Base-by-base conservation (phyloP, 108 stramenopile genomes). In the Fistulifera solaris region DNA sequence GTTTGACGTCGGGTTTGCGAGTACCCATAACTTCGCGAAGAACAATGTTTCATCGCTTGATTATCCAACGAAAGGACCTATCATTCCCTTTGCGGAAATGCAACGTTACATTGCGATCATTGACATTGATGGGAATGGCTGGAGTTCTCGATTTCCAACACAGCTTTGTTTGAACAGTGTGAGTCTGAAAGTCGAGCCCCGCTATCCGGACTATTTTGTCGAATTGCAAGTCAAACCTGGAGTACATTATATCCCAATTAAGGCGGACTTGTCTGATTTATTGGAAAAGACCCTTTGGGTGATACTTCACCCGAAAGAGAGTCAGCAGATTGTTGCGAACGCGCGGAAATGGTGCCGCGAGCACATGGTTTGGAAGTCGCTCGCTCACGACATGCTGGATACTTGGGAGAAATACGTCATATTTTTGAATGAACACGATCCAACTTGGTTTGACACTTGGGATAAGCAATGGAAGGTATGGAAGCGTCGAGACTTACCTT, bases 91-190 rank as follows among this genome's bases (percentile, higher is more conserved):
- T 17, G 44, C 6, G 21, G 44, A 45, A 17, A 3, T 45, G 6
- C 44, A 45, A 45, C 16, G 47, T 11, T 72, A 59, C 48, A 58
- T 43, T 24, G 78, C 74, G 13, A 61, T 79, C 35, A 65, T 79
- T 25, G 78, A 79, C 18, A 66, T 75, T 23, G 78, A 79, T 41
- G 78, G 78, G 4, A 76, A 79, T 40, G 58, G 48, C 27, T 79
- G 74, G 74, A 62, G 59, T 17, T 60, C 60, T 24, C 63, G 78
- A 0, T 79, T 79, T 48, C 31, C 40, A 12, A 49, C 41, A n/a
- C 71, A 75, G 8, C 46, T 79, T 8, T 79, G 78, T 41, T 56
- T 40, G 39, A 76, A 73, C 49, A 72, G 71, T 21, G 67, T 79
- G 13, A 35, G 73, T 17, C 58, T 79, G 16, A 76, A 79, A 62